Conservation (phyloP, 169 alveolate species). For the Cryptosporidium canis region DNA sequence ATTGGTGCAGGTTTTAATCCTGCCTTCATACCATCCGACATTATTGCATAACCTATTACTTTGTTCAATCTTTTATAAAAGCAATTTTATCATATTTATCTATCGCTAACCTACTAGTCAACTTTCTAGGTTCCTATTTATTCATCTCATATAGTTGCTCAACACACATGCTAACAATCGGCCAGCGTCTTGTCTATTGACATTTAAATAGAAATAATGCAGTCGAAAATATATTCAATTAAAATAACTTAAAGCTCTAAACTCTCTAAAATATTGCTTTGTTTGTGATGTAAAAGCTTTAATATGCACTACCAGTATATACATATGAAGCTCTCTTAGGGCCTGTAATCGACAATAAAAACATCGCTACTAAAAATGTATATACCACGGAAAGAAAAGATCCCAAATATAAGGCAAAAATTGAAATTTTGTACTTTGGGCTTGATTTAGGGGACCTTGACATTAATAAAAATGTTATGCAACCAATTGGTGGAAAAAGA, state of each 20-base stretch:
- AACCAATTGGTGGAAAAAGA: slow-evolving; percentile 65
- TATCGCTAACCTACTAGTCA: not conserved
- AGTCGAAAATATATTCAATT: not conserved
- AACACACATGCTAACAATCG: slow-evolving; percentile 13
- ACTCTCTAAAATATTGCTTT: not conserved
- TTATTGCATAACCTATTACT: not conserved
- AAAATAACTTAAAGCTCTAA: not conserved
- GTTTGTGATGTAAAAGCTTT: not conserved
- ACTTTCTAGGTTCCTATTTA: not conserved
- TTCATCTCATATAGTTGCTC: not conserved
- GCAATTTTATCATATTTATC: not conserved
- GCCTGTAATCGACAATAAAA: slow-evolving; percentile 28
- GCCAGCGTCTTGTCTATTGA: not conserved
- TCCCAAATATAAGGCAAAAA: slow-evolving; percentile 43
- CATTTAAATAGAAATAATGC: not conserved
- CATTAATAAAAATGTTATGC: slow-evolving; percentile 45
- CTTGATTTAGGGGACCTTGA: slow-evolving; percentile 66
- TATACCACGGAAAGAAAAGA: slow-evolving; percentile 40
- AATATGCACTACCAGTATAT: slow-evolving; percentile 18
- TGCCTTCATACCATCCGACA: slow-evolving; percentile 8
- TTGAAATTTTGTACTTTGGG: slow-evolving; percentile 30
- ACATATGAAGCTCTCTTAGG: slow-evolving; percentile 59
- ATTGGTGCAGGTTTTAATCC: not conserved
- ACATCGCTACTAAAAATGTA: slow-evolving; percentile 63
- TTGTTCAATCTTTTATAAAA: not conserved